Conservation (phyloP, 108 stramenopile species). For the Schizochytrium sp. region DNA sequence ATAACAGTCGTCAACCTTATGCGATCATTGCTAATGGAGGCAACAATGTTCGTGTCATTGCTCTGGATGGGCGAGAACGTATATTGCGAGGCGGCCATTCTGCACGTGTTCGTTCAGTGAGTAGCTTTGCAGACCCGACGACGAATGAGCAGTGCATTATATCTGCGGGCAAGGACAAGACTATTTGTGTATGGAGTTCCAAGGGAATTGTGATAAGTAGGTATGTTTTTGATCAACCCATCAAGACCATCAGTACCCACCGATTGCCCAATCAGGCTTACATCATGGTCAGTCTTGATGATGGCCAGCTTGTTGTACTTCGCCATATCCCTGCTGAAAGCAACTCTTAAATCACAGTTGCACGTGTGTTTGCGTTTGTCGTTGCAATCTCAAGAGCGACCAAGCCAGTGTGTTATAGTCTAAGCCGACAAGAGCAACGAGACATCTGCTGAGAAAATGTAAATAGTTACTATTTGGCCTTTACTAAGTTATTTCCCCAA, state of each 20-base stretch:
- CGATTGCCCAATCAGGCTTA: not conserved
- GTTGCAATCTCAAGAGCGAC: no score
- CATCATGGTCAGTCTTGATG: not conserved
- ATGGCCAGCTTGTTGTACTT: conserved; percentile 12
- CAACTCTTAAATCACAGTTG: no score
- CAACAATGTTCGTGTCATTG: not conserved
- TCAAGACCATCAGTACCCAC: conserved; percentile 24
- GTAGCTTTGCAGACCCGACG: not conserved
- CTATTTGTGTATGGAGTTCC: not conserved
- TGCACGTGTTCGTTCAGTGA: not conserved
- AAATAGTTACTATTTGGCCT: no score
- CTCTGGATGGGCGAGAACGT: not conserved
- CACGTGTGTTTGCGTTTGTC: no score
- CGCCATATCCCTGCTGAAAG: not conserved
- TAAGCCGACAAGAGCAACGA: no score
- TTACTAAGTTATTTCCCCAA: no score
- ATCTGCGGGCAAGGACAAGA: not conserved
- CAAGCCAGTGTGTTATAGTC: no score
- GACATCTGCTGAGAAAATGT: no score
- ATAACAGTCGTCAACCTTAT: not conserved
- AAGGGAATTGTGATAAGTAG: not conserved
- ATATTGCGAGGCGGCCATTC: not conserved
- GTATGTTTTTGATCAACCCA: conserved; percentile 14
- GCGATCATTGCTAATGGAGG: not conserved
- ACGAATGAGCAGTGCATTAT: not conserved